phyloP scores from a whole-genome alignment of 345 rosid species.

The Hirschfeldia incana region DNA sequence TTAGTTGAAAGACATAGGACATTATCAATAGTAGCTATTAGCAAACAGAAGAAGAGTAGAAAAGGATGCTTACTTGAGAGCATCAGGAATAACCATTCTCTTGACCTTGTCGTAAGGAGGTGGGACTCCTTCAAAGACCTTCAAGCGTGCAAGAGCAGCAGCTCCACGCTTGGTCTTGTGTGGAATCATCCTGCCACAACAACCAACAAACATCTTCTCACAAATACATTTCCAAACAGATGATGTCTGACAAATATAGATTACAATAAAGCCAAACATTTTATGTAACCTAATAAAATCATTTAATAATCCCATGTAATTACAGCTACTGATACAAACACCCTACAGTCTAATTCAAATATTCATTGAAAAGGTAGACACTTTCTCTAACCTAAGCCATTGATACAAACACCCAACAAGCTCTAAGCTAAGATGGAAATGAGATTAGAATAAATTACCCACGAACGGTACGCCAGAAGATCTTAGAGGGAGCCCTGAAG shows the following conservation, averaged over 20 bases:
- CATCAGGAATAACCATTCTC: slow-evolving; percentile 93
- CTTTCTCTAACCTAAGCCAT: neutral
- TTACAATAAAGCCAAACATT: neutral
- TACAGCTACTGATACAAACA: neutral
- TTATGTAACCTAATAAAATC: neutral
- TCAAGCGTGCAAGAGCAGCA: slow-evolving; percentile 74
- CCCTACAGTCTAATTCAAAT: neutral
- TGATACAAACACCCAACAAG: neutral
- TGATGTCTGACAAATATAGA: neutral
- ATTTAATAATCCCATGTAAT: too few relatives aligned
- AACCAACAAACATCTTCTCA: neutral
- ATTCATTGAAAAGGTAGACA: neutral
- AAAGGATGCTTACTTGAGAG: slow-evolving; percentile 58
- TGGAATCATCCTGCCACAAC: slow-evolving; percentile 66
- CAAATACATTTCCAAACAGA: neutral
- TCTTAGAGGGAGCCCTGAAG: slow-evolving; percentile 89
- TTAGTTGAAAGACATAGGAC: neutral
- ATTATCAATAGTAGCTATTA: too few relatives aligned
- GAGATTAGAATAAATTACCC: slow-evolving; percentile 44
- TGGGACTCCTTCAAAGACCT: slow-evolving; percentile 79
- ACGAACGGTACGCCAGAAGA: slow-evolving; percentile 89
- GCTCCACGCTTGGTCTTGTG: slow-evolving; percentile 92
- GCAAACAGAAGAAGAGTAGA: neutral
- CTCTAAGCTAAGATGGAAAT: neutral
- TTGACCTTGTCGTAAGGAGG: slow-evolving; percentile 79